Conservation (phyloP, 192 early-diverging fungal genomes). For the Entomortierella lignicola region DNA sequence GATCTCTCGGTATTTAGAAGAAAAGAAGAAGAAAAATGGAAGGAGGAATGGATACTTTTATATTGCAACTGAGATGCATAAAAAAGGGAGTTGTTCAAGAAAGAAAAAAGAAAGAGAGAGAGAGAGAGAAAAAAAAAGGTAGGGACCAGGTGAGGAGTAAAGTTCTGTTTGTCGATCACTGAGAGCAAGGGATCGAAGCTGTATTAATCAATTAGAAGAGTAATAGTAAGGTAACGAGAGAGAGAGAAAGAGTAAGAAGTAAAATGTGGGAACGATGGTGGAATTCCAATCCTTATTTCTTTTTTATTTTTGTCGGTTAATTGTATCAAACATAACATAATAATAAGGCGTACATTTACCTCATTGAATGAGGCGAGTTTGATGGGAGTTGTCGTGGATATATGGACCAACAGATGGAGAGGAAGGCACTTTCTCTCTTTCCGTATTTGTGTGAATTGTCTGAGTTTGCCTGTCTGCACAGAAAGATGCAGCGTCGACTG, state of each 20-base stretch:
- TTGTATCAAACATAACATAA: no score
- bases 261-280: slow-evolving; percentile 19
- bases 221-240: not conserved
- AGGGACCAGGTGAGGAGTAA: not conserved
- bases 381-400: not conserved
- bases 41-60: not conserved
- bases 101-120: no score
- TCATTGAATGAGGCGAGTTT: not conserved
- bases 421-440: slow-evolving; percentile 29
- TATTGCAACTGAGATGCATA: not conserved
- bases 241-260: slow-evolving; percentile 1
- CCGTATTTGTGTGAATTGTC: slow-evolving; percentile 26
- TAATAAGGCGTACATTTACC: no score
- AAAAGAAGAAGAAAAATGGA: not conserved
- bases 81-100: not conserved
- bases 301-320: slow-evolving; percentile 19
- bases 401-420: not conserved
- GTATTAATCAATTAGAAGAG: no score
- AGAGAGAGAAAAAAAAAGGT: no score
- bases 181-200: not conserved
- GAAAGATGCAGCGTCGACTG: slow-evolving; percentile 29
- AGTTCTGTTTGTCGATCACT: not conserved
- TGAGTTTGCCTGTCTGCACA: slow-evolving; percentile 1
- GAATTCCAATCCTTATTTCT: slow-evolving; percentile 53
- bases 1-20: not conserved